Percentiles rank a stretch among this genome's conserved stretches.
Evolutionary conservation across 495 filamentous ascomycete genomes (phyloP).

Genomic region (Neurospora cerealis): DNA sequence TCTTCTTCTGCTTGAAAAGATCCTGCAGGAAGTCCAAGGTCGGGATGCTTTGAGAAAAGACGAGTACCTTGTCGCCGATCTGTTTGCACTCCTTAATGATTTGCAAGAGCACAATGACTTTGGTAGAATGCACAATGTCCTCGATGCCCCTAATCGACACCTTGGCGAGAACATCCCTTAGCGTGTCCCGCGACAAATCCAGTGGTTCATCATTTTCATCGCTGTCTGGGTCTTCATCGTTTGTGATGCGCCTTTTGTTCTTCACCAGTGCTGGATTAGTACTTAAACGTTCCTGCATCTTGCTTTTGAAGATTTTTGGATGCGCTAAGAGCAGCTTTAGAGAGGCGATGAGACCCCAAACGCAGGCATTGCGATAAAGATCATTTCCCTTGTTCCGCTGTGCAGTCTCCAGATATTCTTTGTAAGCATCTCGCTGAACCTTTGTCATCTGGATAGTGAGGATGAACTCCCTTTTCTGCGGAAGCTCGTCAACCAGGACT

Average conservation of each 20-base stretch:
- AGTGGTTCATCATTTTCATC: conserved; percentile 11
- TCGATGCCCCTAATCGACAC: conserved; percentile 21
- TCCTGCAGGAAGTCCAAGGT: conserved; percentile 60
- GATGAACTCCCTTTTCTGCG: conserved; percentile 71
- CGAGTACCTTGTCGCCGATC: conserved; percentile 59
- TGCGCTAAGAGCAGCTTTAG: conserved; percentile 68
- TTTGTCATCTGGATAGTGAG: conserved; percentile 59
- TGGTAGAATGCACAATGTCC: conserved; percentile 44
- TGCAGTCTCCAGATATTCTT: conserved; percentile 37
- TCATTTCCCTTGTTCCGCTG: not conserved
- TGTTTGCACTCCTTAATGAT: conserved; percentile 55
- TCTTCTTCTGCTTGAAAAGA: conserved; percentile 34
- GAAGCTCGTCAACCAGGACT: conserved; percentile 53
- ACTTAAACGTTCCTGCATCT: conserved; percentile 24
- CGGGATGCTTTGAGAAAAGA: conserved; percentile 67
- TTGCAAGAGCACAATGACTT: conserved; percentile 50
- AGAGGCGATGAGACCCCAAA: conserved; percentile 30
- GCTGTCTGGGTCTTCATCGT: conserved; percentile 13
- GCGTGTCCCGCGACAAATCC: conserved; percentile 20
- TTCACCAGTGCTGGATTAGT: not conserved
- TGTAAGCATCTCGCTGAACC: conserved; percentile 57
- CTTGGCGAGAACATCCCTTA: conserved; percentile 21
- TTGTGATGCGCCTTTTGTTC: not conserved
- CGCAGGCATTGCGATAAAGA: conserved; percentile 3
- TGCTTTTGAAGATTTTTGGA: conserved; percentile 52